phyloP scores from a whole-genome alignment of 306 rosid genomes.

The Begonia peltatifolia region DNA sequence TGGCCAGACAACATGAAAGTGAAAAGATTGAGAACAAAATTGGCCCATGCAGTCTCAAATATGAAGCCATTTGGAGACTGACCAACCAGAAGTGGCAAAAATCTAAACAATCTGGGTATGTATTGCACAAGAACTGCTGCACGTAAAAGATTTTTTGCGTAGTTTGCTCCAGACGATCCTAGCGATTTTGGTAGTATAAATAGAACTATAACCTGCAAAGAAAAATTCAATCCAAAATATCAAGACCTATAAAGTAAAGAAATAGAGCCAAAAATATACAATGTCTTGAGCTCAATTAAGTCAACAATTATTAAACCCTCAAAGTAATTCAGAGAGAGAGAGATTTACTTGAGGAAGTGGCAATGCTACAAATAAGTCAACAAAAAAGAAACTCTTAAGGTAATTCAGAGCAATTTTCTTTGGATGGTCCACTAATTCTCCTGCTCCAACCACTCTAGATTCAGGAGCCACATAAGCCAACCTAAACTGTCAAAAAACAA shows the following conservation, averaged over 20 bases:
- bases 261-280: too few species aligned
- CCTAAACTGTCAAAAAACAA: slow-evolving; percentile 39
- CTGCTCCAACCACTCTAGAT: slow-evolving; percentile 76
- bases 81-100: slow-evolving; percentile 49
- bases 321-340: not conserved
- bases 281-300: too few species aligned
- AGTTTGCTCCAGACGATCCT: slow-evolving; percentile 62
- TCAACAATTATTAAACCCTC: not conserved
- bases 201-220: slow-evolving; percentile 50
- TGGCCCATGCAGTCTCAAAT: slow-evolving; percentile 74
- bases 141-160: slow-evolving; percentile 59
- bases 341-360: slow-evolving; percentile 74
- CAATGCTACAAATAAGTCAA: slow-evolving; percentile 48
- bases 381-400: slow-evolving; percentile 31
- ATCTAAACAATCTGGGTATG: slow-evolving; percentile 55
- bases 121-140: slow-evolving; percentile 51
- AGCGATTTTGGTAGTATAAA: slow-evolving; percentile 26
- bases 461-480: slow-evolving; percentile 87
- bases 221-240: slow-evolving; percentile 2
- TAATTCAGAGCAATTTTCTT: slow-evolving; percentile 54
- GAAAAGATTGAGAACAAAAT: slow-evolving; percentile 65
- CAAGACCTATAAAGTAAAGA: not conserved
- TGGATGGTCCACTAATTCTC: slow-evolving; percentile 73
- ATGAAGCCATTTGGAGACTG: slow-evolving; percentile 60
- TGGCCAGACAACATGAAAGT: slow-evolving; percentile 57